Evolutionary conservation across 495 filamentous ascomycete genomes (phyloP).

Genomic region (Thozetella sp.): DNA sequence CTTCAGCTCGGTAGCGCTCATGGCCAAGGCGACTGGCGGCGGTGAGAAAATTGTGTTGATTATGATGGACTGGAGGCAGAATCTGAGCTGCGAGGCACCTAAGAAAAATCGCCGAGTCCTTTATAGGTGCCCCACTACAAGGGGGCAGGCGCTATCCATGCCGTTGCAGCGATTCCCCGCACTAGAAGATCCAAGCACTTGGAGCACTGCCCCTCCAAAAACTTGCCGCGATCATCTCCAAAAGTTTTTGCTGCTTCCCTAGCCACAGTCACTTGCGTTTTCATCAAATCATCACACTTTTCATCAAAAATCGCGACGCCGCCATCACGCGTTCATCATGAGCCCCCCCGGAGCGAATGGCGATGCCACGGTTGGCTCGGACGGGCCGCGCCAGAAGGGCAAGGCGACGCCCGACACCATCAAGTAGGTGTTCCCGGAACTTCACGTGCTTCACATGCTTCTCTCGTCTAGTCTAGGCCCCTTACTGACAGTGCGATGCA

Average conservation of each 20-base stretch:
- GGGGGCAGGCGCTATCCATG: neutral
- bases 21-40: neutral
- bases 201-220: neutral
- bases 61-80: neutral
- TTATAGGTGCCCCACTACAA: neutral
- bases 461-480: too few species aligned
- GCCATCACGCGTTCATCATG: conserved; percentile 35
- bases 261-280: neutral
- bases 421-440: conserved; percentile 56
- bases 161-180: neutral
- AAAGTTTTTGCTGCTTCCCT: too few species aligned
- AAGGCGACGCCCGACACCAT: conserved; percentile 79
- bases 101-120: neutral
- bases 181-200: neutral
- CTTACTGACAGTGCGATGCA: conserved; percentile 1
- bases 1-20: neutral
- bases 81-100: neutral
- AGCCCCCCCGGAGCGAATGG: conserved; percentile 32
- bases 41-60: neutral
- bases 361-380: conserved; percentile 45
- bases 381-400: conserved; percentile 65
- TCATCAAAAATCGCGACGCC: conserved; percentile 3
- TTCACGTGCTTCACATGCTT: neutral
- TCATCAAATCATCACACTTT: neutral
- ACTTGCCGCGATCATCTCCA: neutral